Base-by-base conservation (phyloP, 495 filamentous ascomycete species). In the Copromyces sp. region DNA sequence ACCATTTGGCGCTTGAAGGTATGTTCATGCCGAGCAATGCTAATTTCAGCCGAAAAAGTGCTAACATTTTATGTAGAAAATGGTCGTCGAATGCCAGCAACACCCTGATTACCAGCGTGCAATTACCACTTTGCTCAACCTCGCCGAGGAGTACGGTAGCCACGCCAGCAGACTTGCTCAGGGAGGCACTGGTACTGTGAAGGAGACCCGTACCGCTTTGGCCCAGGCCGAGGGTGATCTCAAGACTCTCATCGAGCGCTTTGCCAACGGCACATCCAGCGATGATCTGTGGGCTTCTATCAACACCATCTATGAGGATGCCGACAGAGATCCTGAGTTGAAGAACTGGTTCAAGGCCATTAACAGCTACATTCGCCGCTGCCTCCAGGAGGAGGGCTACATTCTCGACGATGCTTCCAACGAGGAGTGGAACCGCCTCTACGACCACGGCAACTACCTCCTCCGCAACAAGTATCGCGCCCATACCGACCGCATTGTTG, bases 71-170 rank as follows among this genome's bases (percentile, higher is more conserved):
- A 7, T 29, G 38, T 44, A 85, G 89, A 98, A 98, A 88, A 97
- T 99, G 93, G 83, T 99, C 37, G 86, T 97, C 71, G 95, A 99
- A 85, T 91, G 97, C 71, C 95, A 99, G 80, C 90, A 93, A 45
- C 95, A 97, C 78, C 88, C 90, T 69, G 95, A 98, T 74, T 99
- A 99, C 80, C 88, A 94, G 73, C 89, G 89, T 78, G 96, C 95
- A 9, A 90, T 98, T 74, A 89, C 94, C 73, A 97, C 94, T 14
- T 81, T 99, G 7, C 86, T 99, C 39, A 82, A 85, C 42, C 84
- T 99, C 69, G 94, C 94, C 32, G 94, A 97, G 83, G 87, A 92
- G 72, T 99, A 99, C 76, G 89, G 88, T 70, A 88, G 90, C 45
- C 94, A 97, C 77, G 85, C 88, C 68, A 91, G 89, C 81, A 84